phyloP scores from a whole-genome alignment of 371 early-diverging fungal species.

The Mortierella polycephala region DNA sequence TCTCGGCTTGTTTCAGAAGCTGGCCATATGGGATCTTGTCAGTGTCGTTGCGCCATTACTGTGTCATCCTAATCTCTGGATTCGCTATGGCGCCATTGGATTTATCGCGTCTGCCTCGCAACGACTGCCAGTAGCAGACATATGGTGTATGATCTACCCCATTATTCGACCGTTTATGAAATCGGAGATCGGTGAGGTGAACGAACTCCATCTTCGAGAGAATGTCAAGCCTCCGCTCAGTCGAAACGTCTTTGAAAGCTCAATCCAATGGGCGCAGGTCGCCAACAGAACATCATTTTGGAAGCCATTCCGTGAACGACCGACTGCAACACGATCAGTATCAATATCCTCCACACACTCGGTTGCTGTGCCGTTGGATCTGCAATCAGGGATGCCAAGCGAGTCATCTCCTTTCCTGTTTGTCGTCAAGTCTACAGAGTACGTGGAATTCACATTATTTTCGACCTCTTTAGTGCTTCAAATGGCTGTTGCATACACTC shows the following conservation, averaged over 20 bases:
- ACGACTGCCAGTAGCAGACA: conserved; percentile 75
- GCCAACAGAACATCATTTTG: conserved; percentile 67
- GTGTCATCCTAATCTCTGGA: conserved; percentile 88
- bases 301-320: conserved; percentile 62
- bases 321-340: conserved; percentile 28
- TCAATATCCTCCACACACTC: conserved; percentile 38
- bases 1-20: conserved; percentile 85
- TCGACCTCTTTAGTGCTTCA: background rate
- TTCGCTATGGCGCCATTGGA: conserved; percentile 82
- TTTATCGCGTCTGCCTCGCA: conserved; percentile 78
- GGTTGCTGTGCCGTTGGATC: conserved; percentile 26
- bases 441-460: conserved; percentile 20
- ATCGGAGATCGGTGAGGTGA: conserved; percentile 74
- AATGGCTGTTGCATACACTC: background rate
- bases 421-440: conserved; percentile 64
- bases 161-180: conserved; percentile 76
- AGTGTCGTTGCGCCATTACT: conserved; percentile 76
- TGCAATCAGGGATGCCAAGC: conserved; percentile 37
- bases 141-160: conserved; percentile 85
- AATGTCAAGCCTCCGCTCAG: conserved; percentile 77
- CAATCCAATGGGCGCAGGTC: conserved; percentile 70
- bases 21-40: conserved; percentile 79
- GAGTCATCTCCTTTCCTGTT: conserved; percentile 40
- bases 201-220: conserved; percentile 66
- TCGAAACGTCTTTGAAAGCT: conserved; percentile 69